Percentiles rank a stretch among this genome's conserved stretches.
Conservation (phyloP, 2,329 filamentous ascomycete species). For the Ceratocystis eucalypticola region DNA sequence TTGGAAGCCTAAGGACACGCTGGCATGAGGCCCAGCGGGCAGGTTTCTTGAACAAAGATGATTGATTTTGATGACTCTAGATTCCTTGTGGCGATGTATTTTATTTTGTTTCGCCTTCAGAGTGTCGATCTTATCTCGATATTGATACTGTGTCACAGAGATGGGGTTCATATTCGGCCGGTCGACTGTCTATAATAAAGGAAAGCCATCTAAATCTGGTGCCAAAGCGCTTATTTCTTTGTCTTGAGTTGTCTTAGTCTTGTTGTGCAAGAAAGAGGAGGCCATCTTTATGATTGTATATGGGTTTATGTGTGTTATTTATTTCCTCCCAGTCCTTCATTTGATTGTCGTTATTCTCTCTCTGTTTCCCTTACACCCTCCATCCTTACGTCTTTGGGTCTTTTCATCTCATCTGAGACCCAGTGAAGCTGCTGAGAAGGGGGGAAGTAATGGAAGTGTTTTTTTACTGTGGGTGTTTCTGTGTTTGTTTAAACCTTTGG, state of each 20-base stretch:
- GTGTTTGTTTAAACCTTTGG: not conserved
- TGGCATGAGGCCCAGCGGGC: constrained; percentile 15
- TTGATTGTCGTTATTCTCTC: not conserved
- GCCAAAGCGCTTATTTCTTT: constrained; percentile 1
- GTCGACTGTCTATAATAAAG: not conserved
- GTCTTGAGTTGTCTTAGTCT: constrained; percentile 6
- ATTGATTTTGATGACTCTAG: not conserved
- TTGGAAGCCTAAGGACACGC: constrained; percentile 47
- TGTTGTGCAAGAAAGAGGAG: constrained; percentile 13
- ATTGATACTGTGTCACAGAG: too few relatives aligned
- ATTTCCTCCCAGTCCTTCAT: constrained; percentile 3
- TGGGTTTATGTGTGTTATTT: constrained; percentile 19
- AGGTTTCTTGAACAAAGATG: not conserved
- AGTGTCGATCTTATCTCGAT: too few relatives aligned
- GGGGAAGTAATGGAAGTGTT: not conserved
- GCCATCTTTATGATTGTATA: constrained; percentile 18
- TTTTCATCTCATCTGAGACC: not conserved
- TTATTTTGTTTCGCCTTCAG: not conserved
- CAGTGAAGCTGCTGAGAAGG: not conserved
- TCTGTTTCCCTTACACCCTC: not conserved
- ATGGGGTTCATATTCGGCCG: too few relatives aligned
- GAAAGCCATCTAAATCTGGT: not conserved
- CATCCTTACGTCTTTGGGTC: not conserved
- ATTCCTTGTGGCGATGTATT: not conserved
- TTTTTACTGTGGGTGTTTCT: not conserved